Percentiles rank a stretch among this genome's conserved stretches.
Conservation (phyloP, 2,329 filamentous ascomycete species). For the Pseudopithomyces chartarum region DNA sequence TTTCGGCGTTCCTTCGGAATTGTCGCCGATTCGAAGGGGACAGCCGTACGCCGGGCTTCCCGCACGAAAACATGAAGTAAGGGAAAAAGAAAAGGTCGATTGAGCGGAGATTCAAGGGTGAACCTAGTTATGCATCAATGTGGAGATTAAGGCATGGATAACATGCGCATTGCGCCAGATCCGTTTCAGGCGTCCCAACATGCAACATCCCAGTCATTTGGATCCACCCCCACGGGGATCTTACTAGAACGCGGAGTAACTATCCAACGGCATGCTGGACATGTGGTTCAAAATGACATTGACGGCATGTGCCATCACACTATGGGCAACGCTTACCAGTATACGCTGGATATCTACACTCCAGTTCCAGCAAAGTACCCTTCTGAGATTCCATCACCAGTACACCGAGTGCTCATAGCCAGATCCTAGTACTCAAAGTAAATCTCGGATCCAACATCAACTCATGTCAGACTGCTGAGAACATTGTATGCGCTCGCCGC, state of each 20-base stretch:
- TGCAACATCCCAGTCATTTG: not conserved
- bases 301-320: too few species aligned
- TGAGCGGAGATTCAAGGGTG: not conserved
- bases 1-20: constrained; percentile 36
- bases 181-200: not conserved
- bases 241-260: not conserved
- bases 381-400: too few species aligned
- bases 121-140: not conserved
- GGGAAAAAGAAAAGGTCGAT: constrained; percentile 13
- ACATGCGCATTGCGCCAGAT: not conserved
- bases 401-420: too few species aligned
- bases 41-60: constrained; percentile 30
- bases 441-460: too few species aligned
- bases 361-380: too few species aligned
- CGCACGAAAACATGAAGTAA: not conserved
- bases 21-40: constrained; percentile 26
- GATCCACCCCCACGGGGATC: not conserved
- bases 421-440: too few species aligned
- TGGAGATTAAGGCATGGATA: constrained; percentile 6
- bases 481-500: too few species aligned
- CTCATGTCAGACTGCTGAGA: too few species aligned
- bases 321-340: too few species aligned
- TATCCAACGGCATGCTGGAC: not conserved
- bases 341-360: too few species aligned
- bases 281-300: not conserved